These are phyloP conservation scores for Globisporangium canariense DNA, from an alignment of 352 stramenopile genomes.

Conservation along the genomic window DNA sequence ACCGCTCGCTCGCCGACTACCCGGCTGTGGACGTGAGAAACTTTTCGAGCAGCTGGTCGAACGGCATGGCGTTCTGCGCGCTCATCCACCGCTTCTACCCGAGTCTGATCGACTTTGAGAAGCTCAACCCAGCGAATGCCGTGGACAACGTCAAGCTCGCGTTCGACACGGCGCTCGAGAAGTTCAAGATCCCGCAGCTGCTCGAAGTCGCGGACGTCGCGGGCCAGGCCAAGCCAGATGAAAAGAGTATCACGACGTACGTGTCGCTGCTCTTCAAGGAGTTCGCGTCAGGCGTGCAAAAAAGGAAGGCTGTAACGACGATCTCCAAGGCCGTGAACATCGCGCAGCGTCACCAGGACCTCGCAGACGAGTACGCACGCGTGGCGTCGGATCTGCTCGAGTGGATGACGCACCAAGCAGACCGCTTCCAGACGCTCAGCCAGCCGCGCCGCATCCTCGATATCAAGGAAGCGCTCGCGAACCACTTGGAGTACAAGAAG, in stretches of 20 bases:
- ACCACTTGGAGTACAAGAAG: slow-evolving; percentile 84
- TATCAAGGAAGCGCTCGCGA: slow-evolving; percentile 60
- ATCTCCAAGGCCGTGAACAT: slow-evolving; percentile 91
- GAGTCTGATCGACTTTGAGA: slow-evolving; percentile 81
- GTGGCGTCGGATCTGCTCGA: slow-evolving; percentile 67
- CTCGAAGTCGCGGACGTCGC: slow-evolving; percentile 86
- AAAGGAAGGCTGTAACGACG: slow-evolving; percentile 87
- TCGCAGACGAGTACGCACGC: slow-evolving; percentile 70
- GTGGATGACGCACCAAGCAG: slow-evolving; percentile 67
- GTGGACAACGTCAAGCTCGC: slow-evolving; percentile 75
- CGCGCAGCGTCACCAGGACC: slow-evolving; percentile 84
- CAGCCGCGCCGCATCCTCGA: slow-evolving; percentile 63
- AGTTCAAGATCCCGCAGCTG: slow-evolving; percentile 86
- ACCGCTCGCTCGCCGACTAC: slow-evolving; percentile 86
- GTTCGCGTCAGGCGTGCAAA: slow-evolving; percentile 87
- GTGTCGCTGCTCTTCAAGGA: slow-evolving; percentile 90
- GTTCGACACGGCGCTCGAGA: slow-evolving; percentile 81
- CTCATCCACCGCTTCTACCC: slow-evolving; percentile 90
- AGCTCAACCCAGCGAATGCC: slow-evolving; percentile 61
- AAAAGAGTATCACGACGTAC: slow-evolving; percentile 92
- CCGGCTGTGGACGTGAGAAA: slow-evolving; percentile 82
- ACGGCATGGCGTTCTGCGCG: slow-evolving; percentile 89
- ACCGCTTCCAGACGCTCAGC: slow-evolving; percentile 72
- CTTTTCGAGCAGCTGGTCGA: slow-evolving; percentile 84
- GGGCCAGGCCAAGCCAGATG: slow-evolving; percentile 81